Percentiles rank a stretch among this genome's conserved stretches.
phyloP scores from a whole-genome alignment of 2,329 filamentous ascomycete species.

The Thelonectria rubi region DNA sequence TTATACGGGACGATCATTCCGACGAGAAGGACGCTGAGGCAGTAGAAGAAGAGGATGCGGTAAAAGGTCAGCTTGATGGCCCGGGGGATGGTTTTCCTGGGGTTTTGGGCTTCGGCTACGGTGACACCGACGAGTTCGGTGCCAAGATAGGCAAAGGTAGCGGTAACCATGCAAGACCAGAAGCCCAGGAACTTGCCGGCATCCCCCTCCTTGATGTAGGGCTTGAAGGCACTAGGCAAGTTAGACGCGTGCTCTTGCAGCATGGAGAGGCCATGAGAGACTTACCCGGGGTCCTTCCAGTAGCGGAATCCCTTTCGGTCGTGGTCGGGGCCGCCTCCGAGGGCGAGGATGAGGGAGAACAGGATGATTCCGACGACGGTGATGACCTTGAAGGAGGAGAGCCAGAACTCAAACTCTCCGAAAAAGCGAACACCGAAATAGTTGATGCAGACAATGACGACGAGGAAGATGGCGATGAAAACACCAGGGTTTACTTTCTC shows the following conservation, averaged over 20 bases:
- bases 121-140: slow-evolving; percentile 82
- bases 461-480: slow-evolving; percentile 77
- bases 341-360: slow-evolving; percentile 68
- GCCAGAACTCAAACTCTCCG: slow-evolving; percentile 71
- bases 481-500: slow-evolving; percentile 78
- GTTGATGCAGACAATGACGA: slow-evolving; percentile 71
- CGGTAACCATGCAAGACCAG: slow-evolving; percentile 79
- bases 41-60: slow-evolving; percentile 84
- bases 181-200: slow-evolving; percentile 66
- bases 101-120: slow-evolving; percentile 81
- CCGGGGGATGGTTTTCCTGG: slow-evolving; percentile 76
- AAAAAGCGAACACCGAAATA: slow-evolving; percentile 75
- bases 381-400: slow-evolving; percentile 73
- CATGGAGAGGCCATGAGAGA: not conserved
- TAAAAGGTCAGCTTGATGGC: slow-evolving; percentile 84
- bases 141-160: slow-evolving; percentile 81
- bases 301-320: slow-evolving; percentile 72
- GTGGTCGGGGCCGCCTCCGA: slow-evolving; percentile 70
- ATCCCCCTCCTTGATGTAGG: slow-evolving; percentile 39
- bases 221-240: slow-evolving; percentile 47
- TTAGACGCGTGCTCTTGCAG: slow-evolving; percentile 1
- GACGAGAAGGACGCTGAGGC: slow-evolving; percentile 75
- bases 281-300: slow-evolving; percentile 65
- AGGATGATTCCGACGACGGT: slow-evolving; percentile 73
- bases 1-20: slow-evolving; percentile 82